These are phyloP conservation scores for Gryganskiella cystojenkinii DNA, from an alignment of 192 early-diverging fungal genomes.

Conservation along the genomic window DNA sequence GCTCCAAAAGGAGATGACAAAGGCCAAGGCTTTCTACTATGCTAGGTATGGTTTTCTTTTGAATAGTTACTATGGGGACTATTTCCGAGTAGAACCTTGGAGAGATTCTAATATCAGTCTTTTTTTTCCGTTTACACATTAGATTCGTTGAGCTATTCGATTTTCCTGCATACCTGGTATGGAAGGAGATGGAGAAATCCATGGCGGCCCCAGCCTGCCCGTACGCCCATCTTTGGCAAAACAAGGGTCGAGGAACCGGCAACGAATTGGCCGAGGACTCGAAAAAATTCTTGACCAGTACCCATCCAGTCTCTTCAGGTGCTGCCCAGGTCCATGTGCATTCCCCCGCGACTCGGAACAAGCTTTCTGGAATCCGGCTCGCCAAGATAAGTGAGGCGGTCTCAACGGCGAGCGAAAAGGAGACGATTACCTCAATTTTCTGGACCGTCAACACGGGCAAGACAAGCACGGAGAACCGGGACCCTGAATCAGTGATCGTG, in stretches of 20 bases:
- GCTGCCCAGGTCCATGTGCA: conserved; percentile 46
- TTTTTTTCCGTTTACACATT: neutral
- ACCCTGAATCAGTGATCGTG: conserved; percentile 46
- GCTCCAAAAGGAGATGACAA: conserved; percentile 56
- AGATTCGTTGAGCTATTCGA: conserved; percentile 59
- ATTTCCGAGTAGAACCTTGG: neutral
- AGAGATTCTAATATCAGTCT: neutral
- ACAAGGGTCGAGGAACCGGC: conserved; percentile 53
- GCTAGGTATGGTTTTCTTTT: conserved; percentile 32
- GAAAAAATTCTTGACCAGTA: conserved; percentile 30
- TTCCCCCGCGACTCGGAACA: conserved; percentile 57
- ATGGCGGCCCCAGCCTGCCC: conserved; percentile 57
- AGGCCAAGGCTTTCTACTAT: conserved; percentile 63
- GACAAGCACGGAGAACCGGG: conserved; percentile 18
- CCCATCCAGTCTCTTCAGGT: conserved; percentile 39
- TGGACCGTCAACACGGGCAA: conserved; percentile 45
- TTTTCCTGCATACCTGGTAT: conserved; percentile 53
- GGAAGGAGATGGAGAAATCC: conserved; percentile 57
- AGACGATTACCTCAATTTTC: conserved; percentile 40
- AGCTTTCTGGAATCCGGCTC: conserved; percentile 45
- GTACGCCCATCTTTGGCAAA: conserved; percentile 66
- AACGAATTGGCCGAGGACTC: conserved; percentile 27
- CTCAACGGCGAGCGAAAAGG: conserved; percentile 9
- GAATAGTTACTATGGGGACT: neutral
- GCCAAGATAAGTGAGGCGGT: conserved; percentile 40